Evolutionary conservation across 2,329 filamentous ascomycete species (phyloP).

Genomic region (Coniochaeta sp.): DNA sequence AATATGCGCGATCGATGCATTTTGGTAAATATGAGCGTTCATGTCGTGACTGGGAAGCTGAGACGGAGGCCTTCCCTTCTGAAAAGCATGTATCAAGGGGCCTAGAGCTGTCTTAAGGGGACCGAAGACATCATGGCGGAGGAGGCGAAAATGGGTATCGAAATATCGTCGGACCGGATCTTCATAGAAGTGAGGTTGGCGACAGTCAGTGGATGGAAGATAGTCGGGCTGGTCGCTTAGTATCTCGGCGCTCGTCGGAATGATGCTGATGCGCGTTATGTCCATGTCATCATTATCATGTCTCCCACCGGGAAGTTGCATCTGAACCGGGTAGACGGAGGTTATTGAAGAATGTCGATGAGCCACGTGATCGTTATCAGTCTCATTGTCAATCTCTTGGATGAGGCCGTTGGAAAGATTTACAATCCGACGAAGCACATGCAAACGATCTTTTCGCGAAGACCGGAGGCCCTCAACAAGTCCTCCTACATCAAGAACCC

Average conservation of each 20-base stretch:
- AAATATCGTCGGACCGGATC: conserved; percentile 11
- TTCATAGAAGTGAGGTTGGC: conserved; percentile 11
- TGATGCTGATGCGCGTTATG: conserved; percentile 33
- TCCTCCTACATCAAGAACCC: no score
- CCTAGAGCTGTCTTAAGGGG: background rate
- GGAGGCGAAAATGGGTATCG: conserved; percentile 10
- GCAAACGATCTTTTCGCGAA: no score
- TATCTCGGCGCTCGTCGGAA: conserved; percentile 37
- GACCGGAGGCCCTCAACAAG: no score
- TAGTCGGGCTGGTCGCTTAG: conserved; percentile 26
- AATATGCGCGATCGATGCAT: conserved; percentile 3
- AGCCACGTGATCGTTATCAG: no score
- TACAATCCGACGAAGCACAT: no score
- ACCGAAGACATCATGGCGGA: conserved; percentile 10
- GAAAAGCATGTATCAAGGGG: background rate
- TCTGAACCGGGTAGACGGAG: no score
- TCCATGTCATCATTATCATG: conserved; percentile 39
- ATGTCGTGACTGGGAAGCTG: background rate
- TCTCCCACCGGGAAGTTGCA: no score
- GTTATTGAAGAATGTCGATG: no score
- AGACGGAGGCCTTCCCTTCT: no score
- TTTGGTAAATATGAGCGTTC: conserved; percentile 4
- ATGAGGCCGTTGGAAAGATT: no score
- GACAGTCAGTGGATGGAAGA: conserved; percentile 28
- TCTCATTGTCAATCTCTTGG: no score